A percentile compares a stretch with the other conserved stretches of the same genome.
Evolutionary conservation across 768 basidiomycete species (phyloP).

Genomic region (Lactarius hengduanensis): DNA sequence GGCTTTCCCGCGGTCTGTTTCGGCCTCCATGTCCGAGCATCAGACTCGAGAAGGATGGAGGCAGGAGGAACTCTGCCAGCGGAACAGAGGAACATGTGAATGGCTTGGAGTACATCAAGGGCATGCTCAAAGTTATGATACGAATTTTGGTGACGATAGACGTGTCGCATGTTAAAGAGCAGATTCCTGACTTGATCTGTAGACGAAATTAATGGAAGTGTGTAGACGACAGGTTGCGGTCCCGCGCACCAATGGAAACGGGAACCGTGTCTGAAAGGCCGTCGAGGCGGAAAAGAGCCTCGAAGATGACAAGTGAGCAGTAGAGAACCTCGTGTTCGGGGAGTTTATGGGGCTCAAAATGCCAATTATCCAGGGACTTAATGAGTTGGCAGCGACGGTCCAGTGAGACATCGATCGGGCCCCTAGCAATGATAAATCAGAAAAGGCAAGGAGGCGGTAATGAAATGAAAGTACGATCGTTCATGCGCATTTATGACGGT

Average conservation of each 20-base stretch:
- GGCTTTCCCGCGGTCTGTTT: slow-evolving; percentile 36
- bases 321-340: slow-evolving; percentile 78
- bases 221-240: neutral
- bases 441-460: slow-evolving; percentile 12
- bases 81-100: slow-evolving; percentile 77
- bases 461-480: slow-evolving; percentile 39
- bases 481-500: slow-evolving; percentile 59
- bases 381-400: slow-evolving; percentile 62
- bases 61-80: slow-evolving; percentile 82
- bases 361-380: slow-evolving; percentile 70
- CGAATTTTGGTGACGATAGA: slow-evolving; percentile 87
- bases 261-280: slow-evolving; percentile 62
- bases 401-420: slow-evolving; percentile 40
- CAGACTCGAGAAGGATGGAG: slow-evolving; percentile 53
- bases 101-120: slow-evolving; percentile 92
- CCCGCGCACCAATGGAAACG: slow-evolving; percentile 56
- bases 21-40: slow-evolving; percentile 39
- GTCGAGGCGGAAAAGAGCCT: slow-evolving; percentile 76
- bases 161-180: slow-evolving; percentile 82
- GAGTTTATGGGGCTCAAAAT: slow-evolving; percentile 86
- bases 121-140: slow-evolving; percentile 99
- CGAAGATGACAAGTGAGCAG: slow-evolving; percentile 84
- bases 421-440: slow-evolving; percentile 19
- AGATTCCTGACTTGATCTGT: slow-evolving; percentile 75
- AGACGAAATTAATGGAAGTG: neutral